Base-by-base conservation (phyloP, 345 rosid species). In the Firmiana major region DNA sequence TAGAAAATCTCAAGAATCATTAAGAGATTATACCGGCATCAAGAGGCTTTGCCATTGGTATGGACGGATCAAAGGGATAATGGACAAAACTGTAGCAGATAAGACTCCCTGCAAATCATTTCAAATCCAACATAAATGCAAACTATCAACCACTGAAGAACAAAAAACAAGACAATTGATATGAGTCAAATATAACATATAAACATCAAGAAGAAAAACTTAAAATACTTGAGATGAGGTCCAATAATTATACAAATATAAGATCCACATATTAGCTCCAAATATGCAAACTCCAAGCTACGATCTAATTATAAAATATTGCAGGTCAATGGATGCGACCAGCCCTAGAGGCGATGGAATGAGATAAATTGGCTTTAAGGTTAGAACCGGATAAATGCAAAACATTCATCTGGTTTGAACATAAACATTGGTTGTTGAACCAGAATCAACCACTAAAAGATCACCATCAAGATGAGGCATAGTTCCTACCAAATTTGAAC, bases 11-110 rank as follows among this genome's bases (percentile, higher is more conserved):
- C 2, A 49, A 31, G 71, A 63, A 28, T 24, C 26, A 38, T 36
- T 66, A 54, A 12, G 57, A 73, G 77, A 75, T 11, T 55, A 74
- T 84, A 95, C 99, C 74, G 98, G 99, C 98, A 95, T 93, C 78
- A 95, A 83, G 73, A 93, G 88, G 91, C 98, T 93, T 84, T 95
- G 99, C 98, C 98, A 93, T 74, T 85, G 97, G 84, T 88, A 95
- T 36, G 99, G 98, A 63, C 98, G 93, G 62, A 93, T 93, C 16
- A 92, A 73, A 67, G 99, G 93, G 79, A 92, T 79, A 60, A 93
- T 72, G 43, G 98, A 88, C 82, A 95, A 85, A 60, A 93, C 90
- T 42, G 86, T 84, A 58, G 98, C 98, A 79, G 98, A 90, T 77
- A 95, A 90, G 76, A 90, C 80, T 73, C 99, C 98, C 98, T 95